Conservation (phyloP, 2,329 filamentous ascomycete species). For the Ascochyta pisi region DNA sequence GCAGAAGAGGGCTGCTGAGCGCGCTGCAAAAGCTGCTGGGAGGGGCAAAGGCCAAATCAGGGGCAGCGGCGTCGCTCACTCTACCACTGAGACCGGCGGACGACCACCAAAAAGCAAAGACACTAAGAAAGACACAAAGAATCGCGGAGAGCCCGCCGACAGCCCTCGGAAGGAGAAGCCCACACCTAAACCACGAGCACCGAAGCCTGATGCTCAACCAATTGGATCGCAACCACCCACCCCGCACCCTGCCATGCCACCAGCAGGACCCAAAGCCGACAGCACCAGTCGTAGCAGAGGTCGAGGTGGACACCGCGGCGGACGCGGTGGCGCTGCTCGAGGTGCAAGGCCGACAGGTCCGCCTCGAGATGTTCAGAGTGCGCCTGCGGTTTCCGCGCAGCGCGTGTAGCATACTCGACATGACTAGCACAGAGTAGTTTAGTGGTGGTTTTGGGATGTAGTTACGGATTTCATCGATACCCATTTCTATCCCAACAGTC, state of each 20-base stretch:
- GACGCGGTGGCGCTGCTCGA: slow-evolving; percentile 31
- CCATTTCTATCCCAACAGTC: no score
- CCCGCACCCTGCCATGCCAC: not conserved
- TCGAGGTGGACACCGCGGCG: slow-evolving; percentile 28
- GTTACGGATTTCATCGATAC: no score
- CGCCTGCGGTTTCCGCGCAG: slow-evolving; percentile 9
- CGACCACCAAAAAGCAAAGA: slow-evolving; percentile 15
- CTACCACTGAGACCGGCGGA: not conserved
- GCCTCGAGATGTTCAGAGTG: slow-evolving; percentile 18
- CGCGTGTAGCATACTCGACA: not conserved
- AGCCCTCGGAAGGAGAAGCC: slow-evolving; percentile 25
- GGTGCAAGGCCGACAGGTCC: slow-evolving; percentile 29
- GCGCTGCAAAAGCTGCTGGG: slow-evolving; percentile 27
- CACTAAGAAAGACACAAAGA: slow-evolving; percentile 34
- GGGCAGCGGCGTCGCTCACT: slow-evolving; percentile 25
- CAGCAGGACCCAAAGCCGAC: not conserved
- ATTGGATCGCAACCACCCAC: not conserved
- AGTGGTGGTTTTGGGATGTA: not conserved
- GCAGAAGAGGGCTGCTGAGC: slow-evolving; percentile 47
- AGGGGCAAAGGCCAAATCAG: slow-evolving; percentile 39
- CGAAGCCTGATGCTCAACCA: not conserved
- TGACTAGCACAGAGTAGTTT: no score
- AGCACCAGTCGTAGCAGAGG: slow-evolving; percentile 11
- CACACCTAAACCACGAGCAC: not conserved
- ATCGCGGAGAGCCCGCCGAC: slow-evolving; percentile 22